Percentiles rank a stretch among this genome's conserved stretches.
phyloP scores from a whole-genome alignment of 2,329 filamentous ascomycete genomes.

The Talaromyces sp. region DNA sequence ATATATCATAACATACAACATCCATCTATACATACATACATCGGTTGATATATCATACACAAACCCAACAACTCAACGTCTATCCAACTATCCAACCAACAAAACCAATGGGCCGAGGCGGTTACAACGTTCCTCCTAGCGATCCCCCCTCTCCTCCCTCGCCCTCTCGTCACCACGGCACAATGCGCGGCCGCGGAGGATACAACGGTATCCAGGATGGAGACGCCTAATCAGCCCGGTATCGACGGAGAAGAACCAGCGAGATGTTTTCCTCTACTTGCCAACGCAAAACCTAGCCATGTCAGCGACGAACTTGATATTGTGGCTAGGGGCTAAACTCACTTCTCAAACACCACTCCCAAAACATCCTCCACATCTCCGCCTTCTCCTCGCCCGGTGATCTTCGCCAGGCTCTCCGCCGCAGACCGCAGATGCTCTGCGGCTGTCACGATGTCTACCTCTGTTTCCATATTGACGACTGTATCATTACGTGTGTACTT shows the following conservation, averaged over 20 bases:
- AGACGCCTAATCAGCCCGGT: not conserved
- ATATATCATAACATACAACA: conserved; percentile 4
- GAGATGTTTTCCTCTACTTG: conserved; percentile 32
- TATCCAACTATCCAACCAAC: not conserved
- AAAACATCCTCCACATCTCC: conserved; percentile 94
- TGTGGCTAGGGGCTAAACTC: conserved; percentile 34
- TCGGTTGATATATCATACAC: not conserved
- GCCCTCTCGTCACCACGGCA: conserved; percentile 3
- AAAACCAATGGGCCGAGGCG: conserved; percentile 33
- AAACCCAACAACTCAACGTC: not conserved
- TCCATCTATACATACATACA: no score
- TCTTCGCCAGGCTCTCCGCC: conserved; percentile 72
- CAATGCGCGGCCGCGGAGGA: conserved; percentile 16
- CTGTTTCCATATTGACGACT: conserved; percentile 15
- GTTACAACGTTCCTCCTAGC: conserved; percentile 26
- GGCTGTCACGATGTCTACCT: conserved; percentile 77
- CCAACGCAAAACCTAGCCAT: conserved; percentile 52
- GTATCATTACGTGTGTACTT: conserved; percentile 7
- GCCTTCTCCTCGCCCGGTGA: conserved; percentile 78
- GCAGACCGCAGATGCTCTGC: conserved; percentile 83
- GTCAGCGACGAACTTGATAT: conserved; percentile 8
- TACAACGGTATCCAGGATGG: conserved; percentile 22
- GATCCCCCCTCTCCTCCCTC: conserved; percentile 7
- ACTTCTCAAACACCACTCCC: conserved; percentile 98
- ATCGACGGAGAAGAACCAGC: not conserved